A percentile compares a stretch with the other conserved stretches of the same genome.
phyloP scores from a whole-genome alignment of 768 basidiomycete species.

The Arthromyces matolae region DNA sequence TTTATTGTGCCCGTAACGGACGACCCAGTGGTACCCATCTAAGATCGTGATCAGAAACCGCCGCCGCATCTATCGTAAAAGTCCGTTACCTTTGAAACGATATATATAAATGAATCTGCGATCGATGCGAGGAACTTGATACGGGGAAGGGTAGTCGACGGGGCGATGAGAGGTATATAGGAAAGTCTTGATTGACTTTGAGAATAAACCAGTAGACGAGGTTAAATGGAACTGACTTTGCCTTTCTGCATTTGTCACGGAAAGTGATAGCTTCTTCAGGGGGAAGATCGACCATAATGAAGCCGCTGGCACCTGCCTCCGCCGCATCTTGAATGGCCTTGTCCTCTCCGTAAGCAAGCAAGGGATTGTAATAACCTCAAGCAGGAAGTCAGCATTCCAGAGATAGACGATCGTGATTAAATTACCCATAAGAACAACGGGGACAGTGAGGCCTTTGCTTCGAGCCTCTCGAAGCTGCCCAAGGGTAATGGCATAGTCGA shows the following conservation, averaged over 20 bases:
- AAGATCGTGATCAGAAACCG: conserved; percentile 9
- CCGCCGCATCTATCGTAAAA: neutral
- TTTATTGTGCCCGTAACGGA: conserved; percentile 72
- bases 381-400: conserved; percentile 6
- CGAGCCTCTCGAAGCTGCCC: conserved; percentile 76
- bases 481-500: conserved; percentile 75
- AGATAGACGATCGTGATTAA: neutral
- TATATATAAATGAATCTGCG: conserved; percentile 96
- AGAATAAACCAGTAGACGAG: conserved; percentile 1
- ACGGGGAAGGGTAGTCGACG: conserved; percentile 83
- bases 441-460: conserved; percentile 73
- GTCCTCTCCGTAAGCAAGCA: conserved; percentile 94
- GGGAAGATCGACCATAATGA: conserved; percentile 96
- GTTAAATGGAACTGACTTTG: conserved; percentile 53
- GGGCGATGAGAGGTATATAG: conserved; percentile 93
- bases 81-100: conserved; percentile 82
- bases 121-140: conserved; percentile 90
- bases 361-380: conserved; percentile 94
- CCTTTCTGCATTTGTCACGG: conserved; percentile 78
- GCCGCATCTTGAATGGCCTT: conserved; percentile 87
- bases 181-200: conserved; percentile 57
- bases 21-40: conserved; percentile 98
- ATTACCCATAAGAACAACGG: conserved; percentile 92
- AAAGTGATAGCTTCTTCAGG: conserved; percentile 94
- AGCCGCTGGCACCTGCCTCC: conserved; percentile 93